Evolutionary conservation across 768 basidiomycete species (phyloP), one percentile per base, ranked within the genome.

Genomic region (Naganishia kalamii): DNA sequence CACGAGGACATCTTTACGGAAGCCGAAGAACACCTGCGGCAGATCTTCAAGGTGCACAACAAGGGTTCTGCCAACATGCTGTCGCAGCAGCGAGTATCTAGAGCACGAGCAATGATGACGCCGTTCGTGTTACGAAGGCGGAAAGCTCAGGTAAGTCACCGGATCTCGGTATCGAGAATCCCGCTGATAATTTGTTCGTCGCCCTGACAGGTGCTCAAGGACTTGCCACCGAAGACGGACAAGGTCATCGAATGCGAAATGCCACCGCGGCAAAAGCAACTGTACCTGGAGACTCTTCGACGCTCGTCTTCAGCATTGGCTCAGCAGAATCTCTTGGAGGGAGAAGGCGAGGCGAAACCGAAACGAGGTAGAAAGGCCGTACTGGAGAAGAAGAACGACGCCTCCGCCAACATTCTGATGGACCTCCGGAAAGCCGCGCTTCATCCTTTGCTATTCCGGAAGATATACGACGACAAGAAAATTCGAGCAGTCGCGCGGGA

Each of bases 91-190:
- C 88, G 96, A 54, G 89, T 97, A 25, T 91, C 90, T 21, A 81
- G 93, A 68, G 96, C 96, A 6, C 94, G 97, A 80, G 92, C 91
- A 77, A 97, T 99, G 92, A 92, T 99, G 89, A 96, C 92, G 7
- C 96, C 96, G 0, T 99, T 99, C 76, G 93, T 98, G 25, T 82
- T 99, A 21, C 88, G 96, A n/a, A 85, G 96, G 65, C 85, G 93
- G 71, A 99, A 99, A 79, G 92, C 93, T 72, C 92, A 96, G 80
- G 89, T 85, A 71, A 52, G 81, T 67, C 19, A 4, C 15, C 10
- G 5, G 3, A 29, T 4, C 37, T 63, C 30, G 23, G 4, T 4
- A 46, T 4, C 35, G 47, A 4, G 33, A 13, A 15, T 4, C 11
- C 32, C 29, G 4, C 43, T 60, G n/a, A 46, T 11, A 10, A 23